These are phyloP conservation scores for Ophiostoma perfectum DNA, from an alignment of 2,329 filamentous ascomycete species.

Conservation along the genomic window DNA sequence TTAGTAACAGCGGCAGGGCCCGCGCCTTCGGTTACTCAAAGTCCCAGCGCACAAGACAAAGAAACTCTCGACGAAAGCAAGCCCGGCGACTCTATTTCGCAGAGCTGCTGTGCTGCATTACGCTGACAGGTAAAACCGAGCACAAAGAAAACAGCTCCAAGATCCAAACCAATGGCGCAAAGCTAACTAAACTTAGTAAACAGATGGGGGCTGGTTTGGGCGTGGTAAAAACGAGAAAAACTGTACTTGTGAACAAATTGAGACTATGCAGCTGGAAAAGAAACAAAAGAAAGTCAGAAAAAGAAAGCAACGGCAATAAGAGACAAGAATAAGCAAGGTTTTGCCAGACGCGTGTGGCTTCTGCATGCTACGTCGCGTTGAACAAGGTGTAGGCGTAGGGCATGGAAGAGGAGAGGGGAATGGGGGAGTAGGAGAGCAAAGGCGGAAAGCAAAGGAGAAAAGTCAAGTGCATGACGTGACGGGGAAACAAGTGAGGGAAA, in stretches of 20 bases:
- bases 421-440: no score
- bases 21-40: conserved; percentile 14
- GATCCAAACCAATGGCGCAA: conserved; percentile 15
- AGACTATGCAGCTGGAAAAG: background rate
- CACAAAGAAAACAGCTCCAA: conserved; percentile 15
- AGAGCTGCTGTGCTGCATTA: background rate
- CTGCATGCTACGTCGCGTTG: background rate
- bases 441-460: no score
- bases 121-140: conserved; percentile 4
- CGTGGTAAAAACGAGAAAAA: background rate
- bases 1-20: conserved; percentile 15
- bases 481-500: background rate
- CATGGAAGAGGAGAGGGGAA: no score
- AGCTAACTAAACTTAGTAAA: conserved; percentile 15
- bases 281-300: background rate
- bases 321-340: background rate
- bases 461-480: no score
- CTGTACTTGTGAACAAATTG: background rate
- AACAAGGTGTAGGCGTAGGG: background rate
- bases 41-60: conserved; percentile 10
- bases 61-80: background rate
- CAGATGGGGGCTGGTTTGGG: background rate
- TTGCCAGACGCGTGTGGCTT: background rate
- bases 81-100: background rate
- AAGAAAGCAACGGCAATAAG: background rate